Conservation (phyloP, 2,329 filamentous ascomycete genomes). For the Verticillium dahliae region DNA sequence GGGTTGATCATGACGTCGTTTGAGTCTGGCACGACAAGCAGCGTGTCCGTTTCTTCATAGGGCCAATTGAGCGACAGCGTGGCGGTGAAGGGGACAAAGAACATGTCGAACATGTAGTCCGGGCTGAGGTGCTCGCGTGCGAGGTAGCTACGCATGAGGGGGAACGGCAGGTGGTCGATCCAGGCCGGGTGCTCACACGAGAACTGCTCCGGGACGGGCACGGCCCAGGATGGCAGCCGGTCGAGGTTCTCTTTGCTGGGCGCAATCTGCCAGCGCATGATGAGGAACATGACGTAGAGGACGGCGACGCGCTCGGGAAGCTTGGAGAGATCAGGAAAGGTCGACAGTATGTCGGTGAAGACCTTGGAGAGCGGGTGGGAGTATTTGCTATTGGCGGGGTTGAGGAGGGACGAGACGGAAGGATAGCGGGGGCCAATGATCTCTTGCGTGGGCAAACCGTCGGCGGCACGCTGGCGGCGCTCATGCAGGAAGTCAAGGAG, state of each 20-base stretch:
- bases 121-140: conserved; percentile 39
- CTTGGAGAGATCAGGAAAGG: conserved; percentile 73
- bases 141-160: conserved; percentile 64
- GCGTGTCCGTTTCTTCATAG: conserved; percentile 65
- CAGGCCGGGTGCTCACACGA: conserved; percentile 67
- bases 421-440: conserved; percentile 74
- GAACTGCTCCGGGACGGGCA: conserved; percentile 60
- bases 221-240: conserved; percentile 66
- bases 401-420: conserved; percentile 70
- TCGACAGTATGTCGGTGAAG: conserved; percentile 76
- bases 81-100: conserved; percentile 75
- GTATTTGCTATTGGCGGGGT: conserved; percentile 55
- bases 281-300: conserved; percentile 78
- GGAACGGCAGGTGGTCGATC: conserved; percentile 79
- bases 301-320: conserved; percentile 78
- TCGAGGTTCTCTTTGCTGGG: conserved; percentile 76
- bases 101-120: conserved; percentile 66
- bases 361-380: conserved; percentile 77
- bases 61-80: conserved; percentile 79
- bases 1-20: conserved; percentile 77
- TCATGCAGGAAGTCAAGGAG: conserved; percentile 73
- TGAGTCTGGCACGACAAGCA: conserved; percentile 51
- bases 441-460: conserved; percentile 57
- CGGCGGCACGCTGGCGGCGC: conserved; percentile 56
- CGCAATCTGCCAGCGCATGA: conserved; percentile 80